Evolutionary conservation across 2,329 filamentous ascomycete genomes (phyloP), one percentile per base, ranked within the genome.

Genomic region (Exophiala mesophila): DNA sequence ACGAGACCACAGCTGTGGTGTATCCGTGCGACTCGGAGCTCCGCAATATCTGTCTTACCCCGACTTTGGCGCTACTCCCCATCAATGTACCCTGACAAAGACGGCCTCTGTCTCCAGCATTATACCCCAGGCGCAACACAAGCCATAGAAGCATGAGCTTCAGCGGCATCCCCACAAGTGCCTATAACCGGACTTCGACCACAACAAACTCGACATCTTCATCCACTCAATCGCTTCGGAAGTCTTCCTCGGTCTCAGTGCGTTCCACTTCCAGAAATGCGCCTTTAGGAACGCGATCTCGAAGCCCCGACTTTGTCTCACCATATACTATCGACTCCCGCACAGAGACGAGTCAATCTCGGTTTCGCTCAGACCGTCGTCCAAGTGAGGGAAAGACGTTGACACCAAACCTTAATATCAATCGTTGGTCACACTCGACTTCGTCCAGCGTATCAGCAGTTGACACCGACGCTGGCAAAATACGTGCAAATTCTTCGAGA

Each of bases 391-490:
- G n/a, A 12, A 30, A 32, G 24, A 21, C 35, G 3, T 39, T 44
- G 9, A 41, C 41, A 28, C 39, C 44, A 5, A 55, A 53, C 39
- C 36, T 52, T 12, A 74, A 70, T 45, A 61, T 77, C 39, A 74
- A 77, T 55, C 72, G 75, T 50, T 78, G 74, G 74, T 78, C 76
- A 24, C 74, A 77, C 50, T 76, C 72, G 13, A 77, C 74, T 17
- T 60, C 67, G 20, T 74, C 71, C 34, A 75, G 71, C 59, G 65
- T 63, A 34, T 52, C 55, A 35, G 59, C 56, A 4, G 44, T 56
- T 16, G 44, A 55, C 20, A 45, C 52, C 43, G 48, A 53, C 23
- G 36, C 50, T 32, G 38, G 46, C 9, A 51, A 52, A 9, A 34
- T 20, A 13, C 45, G 45, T 16, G 48, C 45, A 10, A 51, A 51